Base-by-base conservation (phyloP, 306 rosid genomes). In the Medicago arabica region DNA sequence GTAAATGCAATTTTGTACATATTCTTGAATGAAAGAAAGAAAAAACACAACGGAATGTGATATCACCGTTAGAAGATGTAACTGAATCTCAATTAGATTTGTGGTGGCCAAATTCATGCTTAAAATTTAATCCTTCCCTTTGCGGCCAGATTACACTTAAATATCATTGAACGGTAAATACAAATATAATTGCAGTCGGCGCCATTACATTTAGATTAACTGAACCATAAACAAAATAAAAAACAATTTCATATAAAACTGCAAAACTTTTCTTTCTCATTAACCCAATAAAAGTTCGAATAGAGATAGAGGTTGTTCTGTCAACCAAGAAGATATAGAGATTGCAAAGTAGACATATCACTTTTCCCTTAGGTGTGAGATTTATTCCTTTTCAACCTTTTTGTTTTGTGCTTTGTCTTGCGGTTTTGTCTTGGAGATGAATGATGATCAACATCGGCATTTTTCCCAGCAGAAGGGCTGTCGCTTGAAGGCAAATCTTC, bases 401-500 rank as follows among this genome's bases (percentile, higher is more conserved):
- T 76, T 36, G 78, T 18, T 11, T 5, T 70, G 73, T 74, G 81
- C 72, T 69, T 83, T 83, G 84, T 86, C 83, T 81, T 81, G 43
- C 55, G 74, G 58, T 81, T 78, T 53, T 79, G 82, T 67, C 83
- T 84, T 15, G 78, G 71, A 64, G 85, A 82, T 28, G n/a, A 59
- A 28, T 61, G 18, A 9, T 83, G 9, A 14, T 83, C 77, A 15
- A 4, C 68, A 46, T 31, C 23, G 43, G 71, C 85, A 54, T 81
- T 83, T 58, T 88, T 84, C 50, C 69, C 86, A 34, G 63, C 86
- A 36, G 85, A 75, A 63, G 44, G 77, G 57, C 28, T 16, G 28
- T 70, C 75, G 13, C 82, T 75, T 11, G 59, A 19, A 69, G 84
- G 85, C 15, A 31, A 82, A 6, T 91, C 98, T 54, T 93, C 97